These are phyloP conservation scores for Trichoderma parareesei DNA, from an alignment of 495 filamentous ascomycete species.

Conservation along the genomic window DNA sequence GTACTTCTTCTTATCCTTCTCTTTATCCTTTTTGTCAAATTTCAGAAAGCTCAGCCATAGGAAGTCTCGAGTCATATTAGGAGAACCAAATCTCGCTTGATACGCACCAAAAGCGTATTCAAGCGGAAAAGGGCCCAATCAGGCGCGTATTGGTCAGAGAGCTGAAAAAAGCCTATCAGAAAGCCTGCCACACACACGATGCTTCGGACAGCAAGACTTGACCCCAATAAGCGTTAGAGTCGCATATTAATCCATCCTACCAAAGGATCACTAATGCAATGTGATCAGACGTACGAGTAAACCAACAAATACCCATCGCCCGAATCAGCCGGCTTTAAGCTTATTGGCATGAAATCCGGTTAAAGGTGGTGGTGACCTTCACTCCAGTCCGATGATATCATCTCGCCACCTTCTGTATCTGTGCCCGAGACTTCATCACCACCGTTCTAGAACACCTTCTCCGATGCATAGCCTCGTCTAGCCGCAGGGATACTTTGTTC, in stretches of 20 bases:
- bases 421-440: background rate
- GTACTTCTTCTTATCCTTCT: background rate
- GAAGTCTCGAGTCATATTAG: too few species aligned
- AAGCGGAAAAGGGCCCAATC: too few species aligned
- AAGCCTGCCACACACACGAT: too few species aligned
- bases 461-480: conserved; percentile 7
- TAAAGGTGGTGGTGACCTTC: background rate
- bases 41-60: background rate
- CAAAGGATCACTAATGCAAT: too few species aligned
- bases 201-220: too few species aligned
- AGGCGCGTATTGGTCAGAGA: too few species aligned
- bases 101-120: too few species aligned
- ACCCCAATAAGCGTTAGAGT: too few species aligned
- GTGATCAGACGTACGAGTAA: too few species aligned
- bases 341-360: background rate
- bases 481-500: conserved; percentile 3
- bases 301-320: background rate
- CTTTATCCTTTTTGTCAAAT: background rate
- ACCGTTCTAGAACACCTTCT: background rate
- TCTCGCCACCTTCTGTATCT: background rate
- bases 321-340: background rate
- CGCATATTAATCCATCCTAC: too few species aligned
- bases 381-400: background rate
- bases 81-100: too few species aligned
- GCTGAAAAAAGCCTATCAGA: too few species aligned